Conservation (phyloP, 23 red algal species). For the Gracilaria domingensis region DNA sequence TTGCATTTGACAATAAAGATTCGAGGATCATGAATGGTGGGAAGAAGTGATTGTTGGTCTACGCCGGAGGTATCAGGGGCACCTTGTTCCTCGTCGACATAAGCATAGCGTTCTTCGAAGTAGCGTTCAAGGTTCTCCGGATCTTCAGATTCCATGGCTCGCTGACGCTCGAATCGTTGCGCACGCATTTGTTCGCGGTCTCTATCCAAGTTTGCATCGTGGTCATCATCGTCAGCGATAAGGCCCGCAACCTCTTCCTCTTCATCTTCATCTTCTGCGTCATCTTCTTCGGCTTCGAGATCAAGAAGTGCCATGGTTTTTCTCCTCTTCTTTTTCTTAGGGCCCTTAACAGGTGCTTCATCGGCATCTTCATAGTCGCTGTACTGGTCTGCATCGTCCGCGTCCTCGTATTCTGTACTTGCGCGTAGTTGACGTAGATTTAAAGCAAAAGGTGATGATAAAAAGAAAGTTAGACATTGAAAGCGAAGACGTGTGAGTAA, state of each 20-base stretch:
- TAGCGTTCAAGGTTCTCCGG: slow-evolving; percentile 44
- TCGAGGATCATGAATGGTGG: slow-evolving; percentile 93
- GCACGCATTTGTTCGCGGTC: slow-evolving; percentile 71
- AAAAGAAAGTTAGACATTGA: not conserved
- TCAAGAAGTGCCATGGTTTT: slow-evolving; percentile 53
- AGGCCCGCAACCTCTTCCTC: slow-evolving; percentile 84
- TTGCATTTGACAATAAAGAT: slow-evolving; percentile 92
- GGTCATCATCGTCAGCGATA: slow-evolving; percentile 77
- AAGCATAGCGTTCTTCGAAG: slow-evolving; percentile 56
- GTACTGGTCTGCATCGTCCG: slow-evolving; percentile 45
- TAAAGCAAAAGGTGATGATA: not conserved
- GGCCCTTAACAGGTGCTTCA: not conserved
- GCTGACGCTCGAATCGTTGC: slow-evolving; percentile 69
- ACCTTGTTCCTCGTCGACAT: slow-evolving; percentile 55
- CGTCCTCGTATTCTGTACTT: slow-evolving; percentile 24
- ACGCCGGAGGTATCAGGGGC: slow-evolving; percentile 69
- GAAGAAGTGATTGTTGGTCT: slow-evolving; percentile 91
- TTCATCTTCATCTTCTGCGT: slow-evolving; percentile 93
- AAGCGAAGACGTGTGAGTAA: not conserved
- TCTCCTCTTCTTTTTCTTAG: slow-evolving; percentile 57
- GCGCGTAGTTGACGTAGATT: not conserved
- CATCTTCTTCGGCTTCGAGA: slow-evolving; percentile 74
- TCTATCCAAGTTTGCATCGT: slow-evolving; percentile 70
- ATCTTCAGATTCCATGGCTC: slow-evolving; percentile 46
- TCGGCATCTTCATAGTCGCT: slow-evolving; percentile 58